Conservation (phyloP, 2,329 filamentous ascomycete species). For the Talaromyces sp. region DNA sequence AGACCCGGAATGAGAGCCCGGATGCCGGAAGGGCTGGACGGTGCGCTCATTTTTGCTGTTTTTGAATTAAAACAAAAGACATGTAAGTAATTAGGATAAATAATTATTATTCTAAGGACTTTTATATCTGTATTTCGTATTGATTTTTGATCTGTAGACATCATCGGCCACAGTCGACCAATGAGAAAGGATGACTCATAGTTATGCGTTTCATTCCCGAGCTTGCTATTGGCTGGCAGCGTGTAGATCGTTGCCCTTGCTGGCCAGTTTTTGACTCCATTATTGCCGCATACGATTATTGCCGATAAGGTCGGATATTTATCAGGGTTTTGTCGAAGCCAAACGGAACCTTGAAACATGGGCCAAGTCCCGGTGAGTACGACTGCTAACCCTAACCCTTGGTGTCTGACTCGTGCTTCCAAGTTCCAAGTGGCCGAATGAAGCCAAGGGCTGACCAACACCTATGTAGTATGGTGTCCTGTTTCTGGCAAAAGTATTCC, state of each 20-base stretch:
- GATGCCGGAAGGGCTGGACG: not conserved
- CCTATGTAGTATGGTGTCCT: not conserved
- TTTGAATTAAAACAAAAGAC: not conserved
- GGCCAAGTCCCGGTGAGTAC: too few species aligned
- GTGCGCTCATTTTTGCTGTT: not conserved
- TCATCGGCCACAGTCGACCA: not conserved
- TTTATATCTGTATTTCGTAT: not conserved
- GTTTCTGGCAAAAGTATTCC: not conserved
- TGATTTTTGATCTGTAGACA: not conserved
- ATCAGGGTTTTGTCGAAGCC: too few species aligned
- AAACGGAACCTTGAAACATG: too few species aligned
- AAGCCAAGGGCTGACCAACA: not conserved
- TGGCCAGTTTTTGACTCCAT: not conserved
- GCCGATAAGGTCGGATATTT: constrained; percentile 13
- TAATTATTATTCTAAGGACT: not conserved
- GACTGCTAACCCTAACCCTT: not conserved
- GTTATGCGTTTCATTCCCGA: not conserved
- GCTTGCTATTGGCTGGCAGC: not conserved
- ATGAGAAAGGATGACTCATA: not conserved
- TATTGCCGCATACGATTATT: constrained; percentile 36
- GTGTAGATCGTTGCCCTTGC: not conserved
- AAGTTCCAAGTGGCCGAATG: not conserved
- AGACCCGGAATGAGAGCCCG: constrained; percentile 4
- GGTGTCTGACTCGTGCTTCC: not conserved
- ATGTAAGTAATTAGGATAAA: not conserved